Conservation (phyloP, 768 basidiomycete genomes). For the Pleurotus tuber-regium region DNA sequence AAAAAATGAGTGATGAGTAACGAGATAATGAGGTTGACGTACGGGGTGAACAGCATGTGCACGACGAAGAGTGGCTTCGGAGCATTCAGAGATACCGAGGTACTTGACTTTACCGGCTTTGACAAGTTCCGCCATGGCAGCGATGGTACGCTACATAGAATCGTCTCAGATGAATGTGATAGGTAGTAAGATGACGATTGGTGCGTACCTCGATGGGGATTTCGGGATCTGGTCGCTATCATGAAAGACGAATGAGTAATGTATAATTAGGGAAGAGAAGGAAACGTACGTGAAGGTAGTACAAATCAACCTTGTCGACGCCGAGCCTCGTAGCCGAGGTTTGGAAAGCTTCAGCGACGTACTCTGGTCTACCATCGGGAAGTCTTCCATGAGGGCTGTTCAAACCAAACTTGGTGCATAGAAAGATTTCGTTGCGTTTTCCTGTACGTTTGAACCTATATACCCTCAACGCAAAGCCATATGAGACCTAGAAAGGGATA, state of each 20-base stretch:
- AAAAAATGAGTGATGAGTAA: neutral
- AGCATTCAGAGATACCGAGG: conserved; percentile 51
- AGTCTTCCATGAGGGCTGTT: conserved; percentile 18
- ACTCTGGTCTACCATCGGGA: conserved; percentile 32
- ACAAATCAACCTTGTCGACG: conserved; percentile 36
- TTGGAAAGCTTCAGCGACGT: conserved; percentile 34
- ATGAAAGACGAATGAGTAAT: neutral
- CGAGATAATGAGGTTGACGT: neutral
- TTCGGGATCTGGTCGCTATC: conserved; percentile 17
- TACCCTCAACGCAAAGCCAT: neutral
- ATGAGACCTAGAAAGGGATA: neutral
- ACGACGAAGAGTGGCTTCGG: conserved; percentile 41
- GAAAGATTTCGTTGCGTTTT: conserved; percentile 47
- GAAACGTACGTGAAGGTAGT: conserved; percentile 32
- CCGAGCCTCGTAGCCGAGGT: conserved; percentile 40
- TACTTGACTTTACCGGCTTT: conserved; percentile 44
- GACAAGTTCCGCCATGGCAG: conserved; percentile 34
- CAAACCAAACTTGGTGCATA: conserved; percentile 53
- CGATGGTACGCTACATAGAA: conserved; percentile 25
- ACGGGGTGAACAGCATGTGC: conserved; percentile 46
- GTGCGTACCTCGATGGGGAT: conserved; percentile 26
- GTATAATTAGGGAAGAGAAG: neutral
- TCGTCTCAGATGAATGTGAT: conserved; percentile 8
- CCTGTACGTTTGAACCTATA: conserved; percentile 44
- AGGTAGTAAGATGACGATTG: neutral